Percentiles rank a stretch among this genome's conserved stretches.
phyloP scores from a whole-genome alignment of 2,329 filamentous ascomycete genomes.

The Cryoendolithus antarcticus region DNA sequence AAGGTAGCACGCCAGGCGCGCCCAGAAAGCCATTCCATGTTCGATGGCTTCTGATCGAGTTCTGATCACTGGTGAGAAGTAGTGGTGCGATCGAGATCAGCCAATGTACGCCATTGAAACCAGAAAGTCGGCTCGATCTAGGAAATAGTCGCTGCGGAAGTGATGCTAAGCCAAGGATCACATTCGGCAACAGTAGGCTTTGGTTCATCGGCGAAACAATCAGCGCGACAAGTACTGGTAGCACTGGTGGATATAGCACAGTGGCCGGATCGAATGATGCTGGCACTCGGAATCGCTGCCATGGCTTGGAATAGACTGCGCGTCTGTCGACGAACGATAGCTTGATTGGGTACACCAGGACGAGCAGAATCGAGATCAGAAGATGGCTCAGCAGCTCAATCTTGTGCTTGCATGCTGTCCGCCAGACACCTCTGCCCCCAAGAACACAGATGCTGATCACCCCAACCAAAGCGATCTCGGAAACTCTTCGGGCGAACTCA shows the following conservation, averaged over 20 bases:
- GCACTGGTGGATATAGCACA: slow-evolving; percentile 68
- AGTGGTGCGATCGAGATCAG: slow-evolving; percentile 59
- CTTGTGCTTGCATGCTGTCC: slow-evolving; percentile 23
- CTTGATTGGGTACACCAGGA: slow-evolving; percentile 23
- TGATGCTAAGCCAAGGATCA: slow-evolving; percentile 68
- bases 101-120: slow-evolving; percentile 66
- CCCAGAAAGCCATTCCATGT: background rate
- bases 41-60: slow-evolving; percentile 3
- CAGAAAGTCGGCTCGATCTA: slow-evolving; percentile 42
- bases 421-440: slow-evolving; percentile 22
- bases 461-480: slow-evolving; percentile 42
- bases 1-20: background rate
- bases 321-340: slow-evolving; percentile 22
- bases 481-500: slow-evolving; percentile 61
- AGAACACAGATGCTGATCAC: slow-evolving; percentile 38
- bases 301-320: slow-evolving; percentile 20
- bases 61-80: slow-evolving; percentile 20
- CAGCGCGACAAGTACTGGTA: slow-evolving; percentile 66
- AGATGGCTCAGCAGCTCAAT: slow-evolving; percentile 27
- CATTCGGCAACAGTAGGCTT: slow-evolving; percentile 58
- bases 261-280: slow-evolving; percentile 81
- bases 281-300: slow-evolving; percentile 49
- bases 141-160: slow-evolving; percentile 64
- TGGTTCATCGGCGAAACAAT: slow-evolving; percentile 54
- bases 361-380: slow-evolving; percentile 14